Evolutionary conservation across 208 protist species (phyloP).

Genomic region (Wallacemonas sp.): DNA sequence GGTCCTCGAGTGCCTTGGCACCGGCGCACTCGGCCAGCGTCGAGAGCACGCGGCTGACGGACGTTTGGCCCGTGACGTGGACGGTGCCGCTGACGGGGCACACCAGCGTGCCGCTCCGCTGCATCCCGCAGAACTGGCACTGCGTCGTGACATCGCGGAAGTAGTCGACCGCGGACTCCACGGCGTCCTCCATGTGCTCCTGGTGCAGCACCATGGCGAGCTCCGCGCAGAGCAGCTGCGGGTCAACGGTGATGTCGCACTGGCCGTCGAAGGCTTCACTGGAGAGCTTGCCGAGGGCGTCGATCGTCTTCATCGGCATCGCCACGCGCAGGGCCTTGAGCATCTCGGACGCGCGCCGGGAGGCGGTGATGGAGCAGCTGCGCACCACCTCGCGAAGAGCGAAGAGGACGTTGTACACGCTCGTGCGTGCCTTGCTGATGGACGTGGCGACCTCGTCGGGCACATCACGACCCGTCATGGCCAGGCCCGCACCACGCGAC

Average conservation of each 20-base stretch:
- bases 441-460: conserved; percentile 73
- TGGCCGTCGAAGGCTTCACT: conserved; percentile 73
- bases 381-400: conserved; percentile 84
- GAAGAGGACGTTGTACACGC: conserved; percentile 91
- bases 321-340: conserved; percentile 79
- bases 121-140: conserved; percentile 77
- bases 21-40: conserved; percentile 88
- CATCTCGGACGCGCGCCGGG: conserved; percentile 77
- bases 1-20: conserved; percentile 63
- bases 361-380: conserved; percentile 78
- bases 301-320: conserved; percentile 76
- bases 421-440: conserved; percentile 62
- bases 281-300: conserved; percentile 84
- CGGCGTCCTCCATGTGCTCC: conserved; percentile 78
- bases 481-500: conserved; percentile 76
- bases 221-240: conserved; percentile 89
- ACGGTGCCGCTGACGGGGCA: conserved; percentile 80
- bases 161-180: conserved; percentile 79
- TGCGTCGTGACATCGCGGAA: conserved; percentile 71
- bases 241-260: conserved; percentile 66
- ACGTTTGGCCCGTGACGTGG: conserved; percentile 72
- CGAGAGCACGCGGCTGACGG: conserved; percentile 69
- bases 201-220: conserved; percentile 91
- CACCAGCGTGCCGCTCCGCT: conserved; percentile 56
- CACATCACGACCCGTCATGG: conserved; percentile 77